Evolutionary conservation across 129 eudicot genomes (phyloP).

Genomic region (Tanacetum coccineum): DNA sequence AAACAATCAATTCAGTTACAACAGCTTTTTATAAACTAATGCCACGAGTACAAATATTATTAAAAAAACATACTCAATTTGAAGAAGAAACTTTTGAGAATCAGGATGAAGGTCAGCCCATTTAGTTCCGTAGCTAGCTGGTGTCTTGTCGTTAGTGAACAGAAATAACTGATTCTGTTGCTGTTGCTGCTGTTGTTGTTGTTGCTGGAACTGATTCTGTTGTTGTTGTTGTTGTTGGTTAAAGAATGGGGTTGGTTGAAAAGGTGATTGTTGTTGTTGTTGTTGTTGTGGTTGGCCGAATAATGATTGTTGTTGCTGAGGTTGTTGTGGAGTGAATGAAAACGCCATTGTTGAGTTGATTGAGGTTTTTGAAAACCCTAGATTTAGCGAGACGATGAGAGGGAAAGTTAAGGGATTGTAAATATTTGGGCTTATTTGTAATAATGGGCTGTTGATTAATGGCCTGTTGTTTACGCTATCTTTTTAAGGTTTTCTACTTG

Average conservation of each 20-base stretch:
- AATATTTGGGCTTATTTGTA: slow-evolving; percentile 3
- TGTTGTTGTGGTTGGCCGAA: slow-evolving; percentile 22
- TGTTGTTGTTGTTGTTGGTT: slow-evolving; percentile 30
- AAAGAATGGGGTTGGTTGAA: slow-evolving; percentile 27
- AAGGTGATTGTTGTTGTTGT: slow-evolving; percentile 38
- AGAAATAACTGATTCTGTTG: slow-evolving; percentile 67
- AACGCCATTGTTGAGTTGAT: slow-evolving; percentile 54
- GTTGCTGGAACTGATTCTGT: slow-evolving; percentile 37
- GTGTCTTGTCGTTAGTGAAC: slow-evolving; percentile 72
- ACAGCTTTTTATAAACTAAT: background rate
- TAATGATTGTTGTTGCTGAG: slow-evolving; percentile 39
- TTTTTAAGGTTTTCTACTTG: too few relatives aligned
- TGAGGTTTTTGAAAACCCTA: slow-evolving; percentile 38
- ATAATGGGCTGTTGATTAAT: slow-evolving; percentile 2
- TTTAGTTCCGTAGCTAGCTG: slow-evolving; percentile 76
- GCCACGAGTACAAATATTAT: background rate
- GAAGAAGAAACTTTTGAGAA: slow-evolving; percentile 81
- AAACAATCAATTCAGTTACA: background rate
- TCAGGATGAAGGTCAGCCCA: slow-evolving; percentile 97
- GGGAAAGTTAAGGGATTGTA: slow-evolving; percentile 16
- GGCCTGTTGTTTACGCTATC: background rate
- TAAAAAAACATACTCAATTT: slow-evolving; percentile 61
- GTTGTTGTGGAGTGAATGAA: slow-evolving; percentile 67
- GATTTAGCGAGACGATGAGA: slow-evolving; percentile 22
- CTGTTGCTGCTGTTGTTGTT: slow-evolving; percentile 38